Evolutionary conservation across 148 eudicot genomes (phyloP).

Genomic region (Vaccinium myrtillus): DNA sequence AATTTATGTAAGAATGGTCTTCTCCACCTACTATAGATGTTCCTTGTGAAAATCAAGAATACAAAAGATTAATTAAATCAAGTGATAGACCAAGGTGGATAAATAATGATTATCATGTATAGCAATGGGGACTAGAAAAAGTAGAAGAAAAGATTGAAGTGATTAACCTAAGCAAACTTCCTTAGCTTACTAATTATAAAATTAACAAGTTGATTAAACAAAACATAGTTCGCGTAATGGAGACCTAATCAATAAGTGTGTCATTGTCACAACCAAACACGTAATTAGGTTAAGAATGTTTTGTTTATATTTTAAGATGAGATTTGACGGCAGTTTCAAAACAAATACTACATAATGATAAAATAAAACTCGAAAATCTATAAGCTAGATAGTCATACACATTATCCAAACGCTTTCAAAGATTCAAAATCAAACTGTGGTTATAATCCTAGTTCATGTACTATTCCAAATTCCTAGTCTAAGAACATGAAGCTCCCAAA

Average conservation of each 20-base stretch:
- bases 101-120: background rate
- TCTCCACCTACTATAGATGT: background rate
- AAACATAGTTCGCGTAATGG: conserved; percentile 3
- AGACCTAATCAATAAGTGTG: conserved; percentile 12
- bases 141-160: background rate
- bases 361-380: no score
- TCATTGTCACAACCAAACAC: conserved; percentile 14
- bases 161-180: background rate
- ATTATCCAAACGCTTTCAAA: no score
- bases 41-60: background rate
- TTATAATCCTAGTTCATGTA: no score
- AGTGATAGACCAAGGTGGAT: conserved; percentile 5
- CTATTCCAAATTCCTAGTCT: no score
- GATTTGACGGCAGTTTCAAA: background rate
- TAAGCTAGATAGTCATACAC: no score
- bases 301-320: background rate
- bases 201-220: background rate
- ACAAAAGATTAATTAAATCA: background rate
- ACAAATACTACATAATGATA: no score
- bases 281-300: conserved; percentile 2
- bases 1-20: background rate
- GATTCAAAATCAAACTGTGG: no score
- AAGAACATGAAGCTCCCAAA: no score
- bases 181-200: background rate
- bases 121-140: background rate